phyloP scores from a whole-genome alignment of 352 stramenopile genomes.

The Pythium dissotocum region DNA sequence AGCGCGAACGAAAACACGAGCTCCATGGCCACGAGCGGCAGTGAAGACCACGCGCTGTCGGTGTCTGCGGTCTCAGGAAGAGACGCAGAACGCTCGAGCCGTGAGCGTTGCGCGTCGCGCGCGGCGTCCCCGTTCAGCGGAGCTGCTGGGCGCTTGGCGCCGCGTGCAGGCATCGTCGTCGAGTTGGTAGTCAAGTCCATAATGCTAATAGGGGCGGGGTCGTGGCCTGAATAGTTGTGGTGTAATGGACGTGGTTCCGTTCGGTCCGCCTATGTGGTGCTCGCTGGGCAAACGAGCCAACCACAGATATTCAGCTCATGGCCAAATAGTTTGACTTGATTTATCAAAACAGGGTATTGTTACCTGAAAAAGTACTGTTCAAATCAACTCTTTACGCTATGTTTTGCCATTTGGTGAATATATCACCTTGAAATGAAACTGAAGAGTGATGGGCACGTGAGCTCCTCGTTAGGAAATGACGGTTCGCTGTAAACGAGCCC shows the following conservation, averaged over 20 bases:
- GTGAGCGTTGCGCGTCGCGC: background rate
- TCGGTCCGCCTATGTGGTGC: background rate
- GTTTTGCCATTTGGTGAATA: background rate
- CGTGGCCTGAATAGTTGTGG: background rate
- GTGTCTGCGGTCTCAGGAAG: background rate
- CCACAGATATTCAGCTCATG: background rate
- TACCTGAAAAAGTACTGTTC: background rate
- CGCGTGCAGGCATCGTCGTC: background rate
- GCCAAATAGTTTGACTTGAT: background rate
- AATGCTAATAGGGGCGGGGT: background rate
- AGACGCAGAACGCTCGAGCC: background rate
- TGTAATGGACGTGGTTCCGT: background rate
- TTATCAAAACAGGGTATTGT: background rate
- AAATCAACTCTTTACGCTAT: background rate
- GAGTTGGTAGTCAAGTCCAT: background rate
- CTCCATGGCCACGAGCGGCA: conserved; percentile 54
- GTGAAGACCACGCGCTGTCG: conserved; percentile 24
- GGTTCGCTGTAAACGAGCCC: background rate
- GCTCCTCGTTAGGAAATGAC: background rate
- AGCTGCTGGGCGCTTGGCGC: conserved; percentile 9
- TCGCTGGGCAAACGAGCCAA: background rate
- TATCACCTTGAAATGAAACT: background rate
- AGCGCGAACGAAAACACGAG: conserved; percentile 54
- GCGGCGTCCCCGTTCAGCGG: background rate
- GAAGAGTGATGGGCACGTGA: background rate